These are phyloP conservation scores for Jimgerdemannia lactiflua DNA, from an alignment of 192 early-diverging fungal species.

Conservation along the genomic window DNA sequence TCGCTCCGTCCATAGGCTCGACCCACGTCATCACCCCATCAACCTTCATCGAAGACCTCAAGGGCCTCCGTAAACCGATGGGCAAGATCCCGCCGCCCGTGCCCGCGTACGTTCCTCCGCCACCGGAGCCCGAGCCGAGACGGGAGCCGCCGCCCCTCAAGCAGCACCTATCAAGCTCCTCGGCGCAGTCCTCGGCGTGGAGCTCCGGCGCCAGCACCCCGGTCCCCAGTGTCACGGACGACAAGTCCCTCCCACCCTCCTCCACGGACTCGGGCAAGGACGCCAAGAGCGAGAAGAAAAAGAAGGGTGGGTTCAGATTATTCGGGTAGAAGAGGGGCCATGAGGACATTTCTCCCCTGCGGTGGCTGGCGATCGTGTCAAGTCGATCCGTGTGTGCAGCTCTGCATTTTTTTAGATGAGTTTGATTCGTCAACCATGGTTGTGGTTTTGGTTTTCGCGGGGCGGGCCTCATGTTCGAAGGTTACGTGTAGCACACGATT, in stretches of 20 bases:
- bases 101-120: conserved; percentile 27
- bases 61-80: conserved; percentile 50
- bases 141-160: neutral
- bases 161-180: neutral
- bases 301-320: neutral
- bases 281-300: neutral
- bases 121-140: neutral
- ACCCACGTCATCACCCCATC: conserved; percentile 70
- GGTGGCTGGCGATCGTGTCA: too few species aligned
- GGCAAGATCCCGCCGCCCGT: conserved; percentile 24
- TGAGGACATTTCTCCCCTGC: neutral
- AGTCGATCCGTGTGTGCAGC: too few species aligned
- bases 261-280: neutral
- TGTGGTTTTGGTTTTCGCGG: too few species aligned
- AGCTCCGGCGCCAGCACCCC: neutral
- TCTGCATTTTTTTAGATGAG: too few species aligned
- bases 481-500: too few species aligned
- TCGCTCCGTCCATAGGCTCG: conserved; percentile 53
- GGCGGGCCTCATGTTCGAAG: too few species aligned
- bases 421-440: too few species aligned
- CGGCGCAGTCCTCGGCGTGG: neutral
- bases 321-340: neutral
- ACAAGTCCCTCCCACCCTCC: neutral
- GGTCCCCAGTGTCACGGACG: neutral
- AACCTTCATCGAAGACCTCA: conserved; percentile 66